A percentile compares a stretch with the other conserved stretches of the same genome.
phyloP scores from a whole-genome alignment of 345 rosid species.

The Cardamine occulta region DNA sequence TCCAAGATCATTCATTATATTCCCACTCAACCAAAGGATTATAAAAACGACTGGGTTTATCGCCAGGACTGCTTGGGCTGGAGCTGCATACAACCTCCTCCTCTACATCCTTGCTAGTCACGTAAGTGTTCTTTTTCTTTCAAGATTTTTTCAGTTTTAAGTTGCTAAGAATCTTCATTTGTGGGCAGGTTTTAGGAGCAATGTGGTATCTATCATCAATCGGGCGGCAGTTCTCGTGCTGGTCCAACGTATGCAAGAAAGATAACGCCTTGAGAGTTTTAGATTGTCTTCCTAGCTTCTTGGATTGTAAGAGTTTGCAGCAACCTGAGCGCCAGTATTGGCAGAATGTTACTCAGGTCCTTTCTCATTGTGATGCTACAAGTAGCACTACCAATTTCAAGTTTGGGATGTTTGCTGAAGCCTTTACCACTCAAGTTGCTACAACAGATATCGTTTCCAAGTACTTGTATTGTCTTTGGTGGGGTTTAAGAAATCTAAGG shows the following conservation, averaged over 20 bases:
- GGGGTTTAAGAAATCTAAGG: constrained; percentile 91
- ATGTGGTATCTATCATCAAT: constrained; percentile 78
- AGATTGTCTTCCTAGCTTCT: constrained; percentile 64
- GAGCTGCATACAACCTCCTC: constrained; percentile 81
- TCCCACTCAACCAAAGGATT: constrained; percentile 72
- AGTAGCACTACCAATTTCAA: constrained; percentile 52
- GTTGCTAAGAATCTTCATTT: constrained; percentile 18
- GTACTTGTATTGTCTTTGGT: constrained; percentile 86
- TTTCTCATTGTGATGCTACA: constrained; percentile 58
- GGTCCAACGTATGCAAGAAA: constrained; percentile 60
- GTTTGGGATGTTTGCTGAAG: constrained; percentile 84
- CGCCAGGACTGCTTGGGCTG: constrained; percentile 87
- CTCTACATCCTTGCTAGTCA: constrained; percentile 84
- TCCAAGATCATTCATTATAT: constrained; percentile 76
- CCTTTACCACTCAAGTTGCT: constrained; percentile 67
- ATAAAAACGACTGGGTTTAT: constrained; percentile 71
- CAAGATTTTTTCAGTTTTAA: not conserved
- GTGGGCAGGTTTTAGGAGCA: constrained; percentile 74
- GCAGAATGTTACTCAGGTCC: constrained; percentile 65
- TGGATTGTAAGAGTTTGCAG: constrained; percentile 56
- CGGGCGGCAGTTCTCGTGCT: constrained; percentile 75
- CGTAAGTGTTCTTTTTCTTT: constrained; percentile 44
- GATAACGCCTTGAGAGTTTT: constrained; percentile 50
- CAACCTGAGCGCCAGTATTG: constrained; percentile 67
- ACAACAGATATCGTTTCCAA: constrained; percentile 54